Evolutionary conservation across 2,329 filamentous ascomycete species (phyloP), one percentile per base, ranked within the genome.

Genomic region (Chaetomium sp.): DNA sequence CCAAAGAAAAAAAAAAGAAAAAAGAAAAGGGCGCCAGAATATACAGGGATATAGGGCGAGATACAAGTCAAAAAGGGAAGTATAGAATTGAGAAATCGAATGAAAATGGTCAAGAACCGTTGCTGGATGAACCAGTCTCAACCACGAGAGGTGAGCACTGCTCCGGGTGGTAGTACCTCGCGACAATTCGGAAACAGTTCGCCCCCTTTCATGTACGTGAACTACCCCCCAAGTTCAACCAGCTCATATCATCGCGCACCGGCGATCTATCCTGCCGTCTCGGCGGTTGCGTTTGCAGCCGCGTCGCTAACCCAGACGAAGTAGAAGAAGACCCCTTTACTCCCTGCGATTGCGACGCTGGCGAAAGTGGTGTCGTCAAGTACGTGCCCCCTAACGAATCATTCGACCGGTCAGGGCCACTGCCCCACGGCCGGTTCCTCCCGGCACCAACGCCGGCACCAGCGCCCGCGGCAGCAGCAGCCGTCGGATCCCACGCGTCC

Each of bases 211-310:
- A 27, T 27, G 19, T 27, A n/a, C 33, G 11, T 33, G 45, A 33
- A 12, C 27, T 47, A 32, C 19, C 43, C 5, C 83, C 84, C 14
- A 91, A 76, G 66, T 91, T 90, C 60, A 91, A 72, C 88, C 88
- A 91, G 71, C 86, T 89, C 85, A 91, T 88, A 68, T 91, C 88
- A 50, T 78, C 79, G 10, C 79, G 77, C 70, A 72, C 76, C 27
- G 72, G 69, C 35, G 81, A 72, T 62, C 79, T 79, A 14, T 77
- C 77, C 61, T 79, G 77, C 51, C 69, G 71, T 66, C 74, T 79
- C 55, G 64, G 63, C 64, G 19, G 19, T 27, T 27, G 19, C 19
- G 19, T 27, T 3, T 27, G 19, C 19, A 27, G 19, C 19, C 19
- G 19, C 19, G 19, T 27, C 19, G 19, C 19, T 3, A 27, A 27